phyloP scores from a whole-genome alignment of 192 early-diverging fungal genomes.

The Coemansia erecta region DNA sequence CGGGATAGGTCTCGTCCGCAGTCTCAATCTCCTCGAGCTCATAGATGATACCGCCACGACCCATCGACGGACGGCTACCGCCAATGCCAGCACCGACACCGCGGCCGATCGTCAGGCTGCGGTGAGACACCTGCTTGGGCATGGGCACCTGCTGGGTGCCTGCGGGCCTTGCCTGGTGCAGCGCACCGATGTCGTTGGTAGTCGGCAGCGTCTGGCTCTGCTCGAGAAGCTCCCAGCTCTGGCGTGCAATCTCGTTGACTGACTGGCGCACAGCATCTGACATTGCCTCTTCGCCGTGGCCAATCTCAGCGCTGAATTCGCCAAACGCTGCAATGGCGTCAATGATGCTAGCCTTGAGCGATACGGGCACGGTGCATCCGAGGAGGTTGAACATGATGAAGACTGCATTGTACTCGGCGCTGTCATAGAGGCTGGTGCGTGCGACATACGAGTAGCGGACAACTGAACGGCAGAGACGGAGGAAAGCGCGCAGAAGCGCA shows the following conservation, averaged over 20 bases:
- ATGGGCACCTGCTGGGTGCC: conserved; percentile 18
- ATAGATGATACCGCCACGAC: conserved; percentile 61
- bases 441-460: conserved; percentile 74
- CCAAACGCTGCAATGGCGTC: conserved; percentile 82
- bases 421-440: conserved; percentile 66
- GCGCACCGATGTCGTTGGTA: conserved; percentile 19
- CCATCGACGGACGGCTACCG: conserved; percentile 7
- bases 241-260: conserved; percentile 58
- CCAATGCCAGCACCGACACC: conserved; percentile 6
- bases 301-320: conserved; percentile 28
- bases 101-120: conserved; percentile 23
- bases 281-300: conserved; percentile 36
- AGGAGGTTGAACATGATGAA: conserved; percentile 77
- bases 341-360: conserved; percentile 79
- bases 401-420: conserved; percentile 64
- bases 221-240: conserved; percentile 82
- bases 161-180: conserved; percentile 14
- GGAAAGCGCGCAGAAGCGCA: conserved; percentile 66
- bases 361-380: conserved; percentile 70
- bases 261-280: conserved; percentile 21
- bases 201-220: conserved; percentile 64
- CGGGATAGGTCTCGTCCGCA: conserved; percentile 74
- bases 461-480: conserved; percentile 74
- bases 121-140: conserved; percentile 22
- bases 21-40: conserved; percentile 84